Conservation (phyloP, 306 rosid genomes). For the Geum urbanum region DNA sequence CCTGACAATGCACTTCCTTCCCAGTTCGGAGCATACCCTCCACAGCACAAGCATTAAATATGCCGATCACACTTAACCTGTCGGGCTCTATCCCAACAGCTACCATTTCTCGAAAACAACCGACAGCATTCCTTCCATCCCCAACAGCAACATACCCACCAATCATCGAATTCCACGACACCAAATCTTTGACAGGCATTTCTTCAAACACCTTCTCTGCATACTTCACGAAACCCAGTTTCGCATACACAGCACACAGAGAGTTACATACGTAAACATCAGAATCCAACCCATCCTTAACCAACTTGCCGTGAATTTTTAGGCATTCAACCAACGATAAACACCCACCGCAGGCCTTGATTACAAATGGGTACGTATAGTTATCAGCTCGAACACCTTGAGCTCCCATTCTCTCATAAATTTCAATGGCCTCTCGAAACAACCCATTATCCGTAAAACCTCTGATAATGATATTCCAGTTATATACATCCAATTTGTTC, state of each 20-base stretch:
- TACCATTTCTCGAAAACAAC: slow-evolving; percentile 41
- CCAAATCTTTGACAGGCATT: slow-evolving; percentile 44
- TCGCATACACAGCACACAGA: slow-evolving; percentile 42
- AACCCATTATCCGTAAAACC: slow-evolving; percentile 40
- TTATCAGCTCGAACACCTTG: slow-evolving; percentile 40
- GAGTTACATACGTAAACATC: slow-evolving; percentile 46
- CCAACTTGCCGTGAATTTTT: slow-evolving; percentile 41
- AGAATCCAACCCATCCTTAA: slow-evolving; percentile 44
- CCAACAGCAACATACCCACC: slow-evolving; percentile 36
- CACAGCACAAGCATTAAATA: slow-evolving; percentile 44
- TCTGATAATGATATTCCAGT: slow-evolving; percentile 49
- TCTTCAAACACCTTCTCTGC: slow-evolving; percentile 47
- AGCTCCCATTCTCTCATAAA: slow-evolving; percentile 42
- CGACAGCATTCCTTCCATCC: slow-evolving; percentile 31
- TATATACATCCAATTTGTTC: slow-evolving; percentile 29
- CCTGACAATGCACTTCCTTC: slow-evolving; percentile 45
- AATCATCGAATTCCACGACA: slow-evolving; percentile 58
- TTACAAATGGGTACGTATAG: slow-evolving; percentile 45
- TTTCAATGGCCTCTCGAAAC: slow-evolving; percentile 30
- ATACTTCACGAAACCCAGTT: slow-evolving; percentile 34
- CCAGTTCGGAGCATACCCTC: slow-evolving; percentile 27
- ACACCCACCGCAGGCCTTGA: slow-evolving; percentile 47
- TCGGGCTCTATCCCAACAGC: slow-evolving; percentile 38
- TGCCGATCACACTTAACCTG: slow-evolving; percentile 36
- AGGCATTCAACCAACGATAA: slow-evolving; percentile 26